phyloP scores from a whole-genome alignment of 371 early-diverging fungal genomes.

The Mucor piriformis region DNA sequence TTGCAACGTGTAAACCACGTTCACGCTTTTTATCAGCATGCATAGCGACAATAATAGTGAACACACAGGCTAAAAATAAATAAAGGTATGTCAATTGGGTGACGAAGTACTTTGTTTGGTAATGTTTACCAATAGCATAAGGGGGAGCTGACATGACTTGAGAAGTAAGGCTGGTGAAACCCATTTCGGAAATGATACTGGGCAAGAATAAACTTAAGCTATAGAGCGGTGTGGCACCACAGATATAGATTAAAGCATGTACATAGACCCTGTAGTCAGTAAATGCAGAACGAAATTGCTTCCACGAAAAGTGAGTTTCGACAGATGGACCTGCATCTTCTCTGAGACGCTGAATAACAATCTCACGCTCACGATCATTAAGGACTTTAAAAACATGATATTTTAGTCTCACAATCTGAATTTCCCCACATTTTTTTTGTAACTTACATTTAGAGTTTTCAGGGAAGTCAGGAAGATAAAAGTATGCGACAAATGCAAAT shows the following conservation, averaged over 20 bases:
- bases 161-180: slow-evolving; percentile 54
- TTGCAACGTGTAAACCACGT: slow-evolving; percentile 66
- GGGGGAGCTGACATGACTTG: slow-evolving; percentile 59
- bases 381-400: slow-evolving; percentile 46
- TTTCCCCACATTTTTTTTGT: slow-evolving; percentile 7
- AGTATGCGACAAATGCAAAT: slow-evolving; percentile 60
- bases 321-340: slow-evolving; percentile 64
- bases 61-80: slow-evolving; percentile 48
- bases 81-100: neutral
- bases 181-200: slow-evolving; percentile 71
- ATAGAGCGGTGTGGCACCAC: slow-evolving; percentile 66
- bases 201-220: slow-evolving; percentile 71
- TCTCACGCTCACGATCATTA: slow-evolving; percentile 55
- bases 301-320: slow-evolving; percentile 63
- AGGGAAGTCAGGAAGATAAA: slow-evolving; percentile 74
- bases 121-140: slow-evolving; percentile 36
- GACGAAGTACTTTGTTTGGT: neutral
- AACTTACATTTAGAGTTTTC: slow-evolving; percentile 59
- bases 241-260: slow-evolving; percentile 62
- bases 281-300: slow-evolving; percentile 56
- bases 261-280: slow-evolving; percentile 61
- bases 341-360: slow-evolving; percentile 58
- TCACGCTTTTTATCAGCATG: slow-evolving; percentile 65
- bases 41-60: slow-evolving; percentile 61
- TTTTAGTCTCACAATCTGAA: neutral